phyloP scores from a whole-genome alignment of 2,329 filamentous ascomycete genomes.

The Amylocarpus encephaloides region DNA sequence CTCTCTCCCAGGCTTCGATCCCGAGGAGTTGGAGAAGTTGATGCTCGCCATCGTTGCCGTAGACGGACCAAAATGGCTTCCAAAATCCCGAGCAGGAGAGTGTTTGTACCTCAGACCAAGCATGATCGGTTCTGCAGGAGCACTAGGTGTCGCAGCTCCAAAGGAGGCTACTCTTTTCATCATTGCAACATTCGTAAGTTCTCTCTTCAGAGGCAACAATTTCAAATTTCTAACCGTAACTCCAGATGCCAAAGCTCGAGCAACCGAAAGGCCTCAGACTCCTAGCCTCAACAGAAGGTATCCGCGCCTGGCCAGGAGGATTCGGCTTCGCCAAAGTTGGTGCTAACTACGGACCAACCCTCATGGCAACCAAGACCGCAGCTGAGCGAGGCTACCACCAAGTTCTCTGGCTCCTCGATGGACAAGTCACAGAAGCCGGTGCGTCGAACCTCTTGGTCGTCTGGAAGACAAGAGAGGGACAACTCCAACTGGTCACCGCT shows the following conservation, averaged over 20 bases:
- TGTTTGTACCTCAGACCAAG: constrained; percentile 78
- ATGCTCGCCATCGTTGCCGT: constrained; percentile 64
- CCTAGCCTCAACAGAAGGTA: constrained; percentile 71
- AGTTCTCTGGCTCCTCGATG: constrained; percentile 87
- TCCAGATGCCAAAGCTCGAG: constrained; percentile 53
- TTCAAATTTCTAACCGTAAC: constrained; percentile 15
- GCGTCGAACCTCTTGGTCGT: constrained; percentile 90
- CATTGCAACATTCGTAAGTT: constrained; percentile 58
- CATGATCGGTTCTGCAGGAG: constrained; percentile 74
- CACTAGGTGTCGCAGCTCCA: constrained; percentile 75
- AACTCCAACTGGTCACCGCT: constrained; percentile 70
- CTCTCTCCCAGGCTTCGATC: constrained; percentile 67
- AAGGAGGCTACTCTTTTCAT: constrained; percentile 84
- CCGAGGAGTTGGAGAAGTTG: constrained; percentile 66
- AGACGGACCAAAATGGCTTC: constrained; percentile 75
- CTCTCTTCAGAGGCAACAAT: too few relatives aligned
- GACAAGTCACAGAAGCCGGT: constrained; percentile 81
- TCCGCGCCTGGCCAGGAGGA: constrained; percentile 88
- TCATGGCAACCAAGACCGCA: constrained; percentile 74
- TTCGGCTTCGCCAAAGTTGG: constrained; percentile 91
- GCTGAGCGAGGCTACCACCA: constrained; percentile 71
- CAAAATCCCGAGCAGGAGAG: constrained; percentile 56
- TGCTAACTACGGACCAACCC: constrained; percentile 83
- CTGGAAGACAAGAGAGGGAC: constrained; percentile 61
- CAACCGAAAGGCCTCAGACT: constrained; percentile 58